A percentile compares a stretch with the other conserved stretches of the same genome.
These are phyloP conservation scores for Dimocarpus longan DNA, from an alignment of 345 rosid genomes.

Conservation along the genomic window DNA sequence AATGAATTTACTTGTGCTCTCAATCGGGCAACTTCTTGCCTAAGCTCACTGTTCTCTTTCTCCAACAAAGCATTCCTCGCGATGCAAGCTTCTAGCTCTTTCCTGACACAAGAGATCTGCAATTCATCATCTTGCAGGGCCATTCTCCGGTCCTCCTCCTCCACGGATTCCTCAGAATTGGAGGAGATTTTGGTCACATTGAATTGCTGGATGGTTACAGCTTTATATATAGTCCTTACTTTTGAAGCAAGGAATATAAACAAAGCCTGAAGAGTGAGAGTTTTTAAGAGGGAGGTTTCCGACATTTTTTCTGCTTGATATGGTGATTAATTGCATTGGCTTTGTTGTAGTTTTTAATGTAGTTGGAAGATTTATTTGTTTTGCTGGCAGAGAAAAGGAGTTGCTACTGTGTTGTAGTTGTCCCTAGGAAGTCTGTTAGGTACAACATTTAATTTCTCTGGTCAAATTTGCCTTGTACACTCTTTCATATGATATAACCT, in stretches of 20 bases:
- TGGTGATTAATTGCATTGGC: constrained; percentile 17
- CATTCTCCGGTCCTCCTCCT: constrained; percentile 36
- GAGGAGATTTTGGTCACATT: constrained; percentile 2
- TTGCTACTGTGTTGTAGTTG: constrained; percentile 21
- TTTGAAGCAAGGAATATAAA: constrained; percentile 43
- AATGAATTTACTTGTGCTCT: constrained; percentile 68
- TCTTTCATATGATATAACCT: background rate
- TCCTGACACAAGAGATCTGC: constrained; percentile 55
- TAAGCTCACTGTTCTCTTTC: constrained; percentile 75
- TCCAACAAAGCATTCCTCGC: constrained; percentile 55
- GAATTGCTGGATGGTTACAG: constrained; percentile 22
- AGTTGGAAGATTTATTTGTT: constrained; percentile 28
- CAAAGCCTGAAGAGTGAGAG: constrained; percentile 29
- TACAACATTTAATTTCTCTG: constrained; percentile 41
- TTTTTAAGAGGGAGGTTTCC: constrained; percentile 25
- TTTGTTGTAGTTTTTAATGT: constrained; percentile 5
- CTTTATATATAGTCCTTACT: constrained; percentile 32
- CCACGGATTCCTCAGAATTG: constrained; percentile 14
- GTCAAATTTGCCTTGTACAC: constrained; percentile 18
- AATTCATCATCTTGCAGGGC: constrained; percentile 53
- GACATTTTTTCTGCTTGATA: constrained; percentile 18
- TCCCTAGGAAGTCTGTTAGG: constrained; percentile 46
- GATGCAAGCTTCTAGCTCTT: constrained; percentile 63
- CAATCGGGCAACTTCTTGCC: constrained; percentile 69
- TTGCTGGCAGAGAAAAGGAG: constrained; percentile 24